Evolutionary conservation across 257 asterid genomes (phyloP).

Genomic region (Cynanchum wilfordii): DNA sequence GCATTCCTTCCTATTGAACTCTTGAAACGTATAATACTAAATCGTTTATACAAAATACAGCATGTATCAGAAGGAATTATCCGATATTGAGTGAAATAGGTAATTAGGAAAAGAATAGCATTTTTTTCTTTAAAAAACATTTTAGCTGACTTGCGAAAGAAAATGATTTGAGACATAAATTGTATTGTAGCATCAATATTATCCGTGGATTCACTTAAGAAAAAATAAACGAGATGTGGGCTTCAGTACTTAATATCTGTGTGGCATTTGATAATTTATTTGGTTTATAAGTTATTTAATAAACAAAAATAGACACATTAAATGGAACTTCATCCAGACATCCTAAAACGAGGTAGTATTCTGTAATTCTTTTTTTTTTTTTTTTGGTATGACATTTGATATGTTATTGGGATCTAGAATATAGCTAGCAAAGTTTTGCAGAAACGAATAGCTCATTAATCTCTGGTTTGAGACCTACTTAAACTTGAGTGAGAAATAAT

Average conservation of each 20-base stretch:
- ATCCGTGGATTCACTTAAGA: too few relatives aligned
- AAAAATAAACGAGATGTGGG: background rate
- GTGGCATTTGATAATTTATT: too few relatives aligned
- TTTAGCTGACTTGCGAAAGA: too few relatives aligned
- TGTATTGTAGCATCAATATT: background rate
- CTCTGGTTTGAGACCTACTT: background rate
- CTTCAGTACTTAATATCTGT: background rate
- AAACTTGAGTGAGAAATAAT: background rate
- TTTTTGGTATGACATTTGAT: background rate
- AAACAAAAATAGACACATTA: too few relatives aligned
- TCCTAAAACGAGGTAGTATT: background rate
- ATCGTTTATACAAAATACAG: too few relatives aligned
- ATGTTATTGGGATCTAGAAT: background rate
- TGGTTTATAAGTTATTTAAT: too few relatives aligned
- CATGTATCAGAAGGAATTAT: background rate
- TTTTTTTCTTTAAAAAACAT: too few relatives aligned
- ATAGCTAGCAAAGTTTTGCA: background rate
- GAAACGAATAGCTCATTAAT: background rate
- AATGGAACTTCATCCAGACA: too few relatives aligned
- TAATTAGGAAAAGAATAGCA: background rate
- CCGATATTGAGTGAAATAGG: background rate
- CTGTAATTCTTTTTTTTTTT: background rate
- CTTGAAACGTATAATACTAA: too few relatives aligned
- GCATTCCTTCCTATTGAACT: too few relatives aligned
- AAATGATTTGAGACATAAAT: background rate